Base-by-base conservation (phyloP, 129 eudicot species). In the Artemisia tridentata region DNA sequence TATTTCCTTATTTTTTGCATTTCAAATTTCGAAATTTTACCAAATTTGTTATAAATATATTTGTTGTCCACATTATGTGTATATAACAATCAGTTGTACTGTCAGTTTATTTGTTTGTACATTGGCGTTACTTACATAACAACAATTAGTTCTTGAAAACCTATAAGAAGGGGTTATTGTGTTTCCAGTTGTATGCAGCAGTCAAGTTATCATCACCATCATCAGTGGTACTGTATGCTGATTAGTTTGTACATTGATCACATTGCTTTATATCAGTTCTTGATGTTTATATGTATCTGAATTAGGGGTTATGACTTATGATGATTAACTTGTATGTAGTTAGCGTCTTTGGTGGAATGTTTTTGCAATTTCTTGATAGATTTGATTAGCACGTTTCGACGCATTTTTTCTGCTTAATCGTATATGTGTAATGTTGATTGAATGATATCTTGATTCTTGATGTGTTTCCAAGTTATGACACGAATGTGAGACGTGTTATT, bases 221-320 rank as follows among this genome's bases (percentile, higher is more conserved):
- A 38, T 38, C 45, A 38, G 45, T 38, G 45, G 45, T 38, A 38
- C 45, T 38, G 45, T 7, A 38, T 38, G 45, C 59, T 59, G 16
- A 15, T 74, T 0, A 14, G 45, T 34, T 17, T 53, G 21, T 25
- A 16, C 38, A 48, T 48, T 48, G 41, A 5, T 25, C 56, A 63
- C 63, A 31, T 29, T 29, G 34, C 34, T 29, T 29, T 29, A 29
- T 29, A 29, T 29, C 34, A 29, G 34, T 29, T 29, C 34, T 29
- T 29, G 34, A 29, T 29, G 34, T 29, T 29, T 29, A 29, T 29
- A 29, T 31, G 55, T 43, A 23, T 66, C 49, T 23, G 50, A 20
- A 65, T 74, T 52, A 51, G 55, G 65, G 54, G 17, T 73, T 62
- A 34, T 51, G 68, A n/a, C n/a, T n/a, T n/a, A 11, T 43, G 45